Evolutionary conservation across 306 rosid species (phyloP), one percentile per base, ranked within the genome.

Genomic region (Cucurbita argyrosperma): DNA sequence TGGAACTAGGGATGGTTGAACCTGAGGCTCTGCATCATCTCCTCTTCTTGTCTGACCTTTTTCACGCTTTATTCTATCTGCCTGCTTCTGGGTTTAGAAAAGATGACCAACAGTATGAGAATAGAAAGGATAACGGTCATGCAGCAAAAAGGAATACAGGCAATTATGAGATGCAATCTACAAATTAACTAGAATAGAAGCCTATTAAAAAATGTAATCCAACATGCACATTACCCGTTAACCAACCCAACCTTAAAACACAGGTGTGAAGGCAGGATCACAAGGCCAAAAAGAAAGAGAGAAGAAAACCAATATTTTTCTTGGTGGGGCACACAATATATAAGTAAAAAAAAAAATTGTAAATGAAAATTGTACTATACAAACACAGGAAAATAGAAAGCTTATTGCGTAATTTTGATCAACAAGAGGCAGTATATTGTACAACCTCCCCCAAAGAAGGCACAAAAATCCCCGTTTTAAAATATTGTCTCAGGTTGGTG

Each of bases 41-140:
- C 97, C 96, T 80, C 97, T 87, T 78, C 85, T 84, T 4, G 77
- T 59, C 77, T 88, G 95, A 67, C 79, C 84, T 86, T 95, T 95
- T 37, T 87, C 93, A 45, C 97, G 97, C 81, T 88, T 95, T 60
- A 85, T 89, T 88, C 99, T 87, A 38, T 91, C 99, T 58, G 86
- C 76, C 66, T 90, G 96, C 71, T 93, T 84, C 99, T 95, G 89
- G 52, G 76, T 14, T n/a, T 19, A 47, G 13, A 35, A 58, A 39
- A 58, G 39, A 40, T 38, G 26, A 58, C 30, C 35, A 42, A 69
- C 46, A 37, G 45, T 35, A 60, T 12, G 68, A 76, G 70, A n/a
- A 13, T 47, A 51, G 46, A 21, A 42, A 55, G 45, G 0, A 45
- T 56, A 19, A 21, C 40, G 1, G 23, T n/a, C 65, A 37, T 53